Evolutionary conservation across 257 asterid genomes (phyloP).

Genomic region (Ajuga chamaepitys): DNA sequence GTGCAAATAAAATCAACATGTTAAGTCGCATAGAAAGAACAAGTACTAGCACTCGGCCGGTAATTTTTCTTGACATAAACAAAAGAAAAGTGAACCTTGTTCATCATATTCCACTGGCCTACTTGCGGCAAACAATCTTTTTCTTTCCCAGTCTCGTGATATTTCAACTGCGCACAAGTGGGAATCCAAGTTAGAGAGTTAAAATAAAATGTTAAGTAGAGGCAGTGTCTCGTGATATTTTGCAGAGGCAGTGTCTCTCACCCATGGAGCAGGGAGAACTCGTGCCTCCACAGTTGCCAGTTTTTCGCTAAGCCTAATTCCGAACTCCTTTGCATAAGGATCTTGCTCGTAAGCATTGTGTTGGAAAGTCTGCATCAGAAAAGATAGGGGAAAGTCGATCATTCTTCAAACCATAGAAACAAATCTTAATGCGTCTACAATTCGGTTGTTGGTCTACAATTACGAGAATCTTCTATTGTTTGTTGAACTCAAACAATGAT

Average conservation of each 20-base stretch:
- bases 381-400: neutral
- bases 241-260: constrained; percentile 24
- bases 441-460: neutral
- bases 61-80: neutral
- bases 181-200: constrained; percentile 4
- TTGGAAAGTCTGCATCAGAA: constrained; percentile 66
- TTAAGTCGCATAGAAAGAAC: neutral
- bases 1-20: constrained; percentile 14
- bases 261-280: constrained; percentile 99
- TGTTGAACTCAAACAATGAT: neutral
- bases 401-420: neutral
- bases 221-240: no score
- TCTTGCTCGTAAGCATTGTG: constrained; percentile 82
- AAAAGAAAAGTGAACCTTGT: constrained; percentile 49
- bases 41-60: neutral
- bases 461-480: no score
- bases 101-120: constrained; percentile 99
- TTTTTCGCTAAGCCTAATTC: constrained; percentile 80
- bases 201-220: neutral
- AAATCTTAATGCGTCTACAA: neutral
- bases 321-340: constrained; percentile 92
- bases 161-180: constrained; percentile 59
- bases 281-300: constrained; percentile 91
- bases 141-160: constrained; percentile 89
- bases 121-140: constrained; percentile 96